phyloP scores from a whole-genome alignment of 169 alveolate genomes.

The Babesia ovata region DNA sequence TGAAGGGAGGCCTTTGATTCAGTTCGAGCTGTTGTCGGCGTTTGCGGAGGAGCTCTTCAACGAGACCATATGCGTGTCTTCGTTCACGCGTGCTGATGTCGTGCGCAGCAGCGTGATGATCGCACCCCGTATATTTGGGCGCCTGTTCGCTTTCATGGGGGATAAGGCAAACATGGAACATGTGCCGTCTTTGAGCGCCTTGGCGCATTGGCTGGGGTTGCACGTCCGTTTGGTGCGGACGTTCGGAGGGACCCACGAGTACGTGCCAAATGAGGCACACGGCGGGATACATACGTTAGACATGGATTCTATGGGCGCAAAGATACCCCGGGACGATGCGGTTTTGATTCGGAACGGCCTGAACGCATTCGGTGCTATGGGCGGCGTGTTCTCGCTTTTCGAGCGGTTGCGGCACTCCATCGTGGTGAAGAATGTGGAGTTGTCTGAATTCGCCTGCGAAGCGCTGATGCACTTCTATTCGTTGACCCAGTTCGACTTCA shows the following conservation, averaged over 20 bases:
- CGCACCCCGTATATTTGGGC: constrained; percentile 39
- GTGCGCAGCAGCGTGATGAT: constrained; percentile 47
- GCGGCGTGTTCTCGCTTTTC: constrained; percentile 18
- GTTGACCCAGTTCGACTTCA: constrained; percentile 34
- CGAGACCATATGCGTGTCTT: constrained; percentile 5
- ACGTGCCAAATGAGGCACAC: constrained; percentile 4
- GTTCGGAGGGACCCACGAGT: constrained; percentile 30
- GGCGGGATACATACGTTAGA: constrained; percentile 2
- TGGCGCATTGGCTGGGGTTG: constrained; percentile 35
- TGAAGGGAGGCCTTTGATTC: background rate
- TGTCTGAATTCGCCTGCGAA: constrained; percentile 14
- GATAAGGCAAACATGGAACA: background rate
- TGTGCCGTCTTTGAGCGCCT: constrained; percentile 12
- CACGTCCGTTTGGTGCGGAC: constrained; percentile 16
- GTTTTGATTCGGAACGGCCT: constrained; percentile 31
- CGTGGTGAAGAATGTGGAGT: background rate
- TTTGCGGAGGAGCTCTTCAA: constrained; percentile 32
- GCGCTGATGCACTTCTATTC: constrained; percentile 25
- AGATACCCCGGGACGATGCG: constrained; percentile 26
- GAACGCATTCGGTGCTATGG: constrained; percentile 35
- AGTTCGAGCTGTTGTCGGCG: constrained; percentile 22
- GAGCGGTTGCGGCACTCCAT: constrained; percentile 1
- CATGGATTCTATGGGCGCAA: constrained; percentile 20
- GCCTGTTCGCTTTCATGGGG: background rate
- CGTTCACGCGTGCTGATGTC: constrained; percentile 1